These are phyloP conservation scores for Cyberlindnera misumaiensis DNA, from an alignment of 805 yeast genomes.

Conservation along the genomic window DNA sequence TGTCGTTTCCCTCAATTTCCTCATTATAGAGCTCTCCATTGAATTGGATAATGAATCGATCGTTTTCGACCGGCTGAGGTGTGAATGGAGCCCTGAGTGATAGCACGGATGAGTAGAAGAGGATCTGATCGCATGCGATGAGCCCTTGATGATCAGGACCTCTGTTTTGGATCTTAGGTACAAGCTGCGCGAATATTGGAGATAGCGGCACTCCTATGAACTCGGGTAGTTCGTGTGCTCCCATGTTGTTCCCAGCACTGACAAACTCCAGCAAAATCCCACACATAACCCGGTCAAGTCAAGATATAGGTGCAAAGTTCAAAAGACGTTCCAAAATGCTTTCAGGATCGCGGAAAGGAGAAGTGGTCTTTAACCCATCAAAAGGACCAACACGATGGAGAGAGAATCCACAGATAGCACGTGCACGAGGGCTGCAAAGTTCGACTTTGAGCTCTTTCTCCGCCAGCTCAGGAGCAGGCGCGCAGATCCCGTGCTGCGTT, in stretches of 20 bases:
- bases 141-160: slow-evolving; percentile 50
- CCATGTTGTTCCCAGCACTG: neutral
- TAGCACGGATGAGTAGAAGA: slow-evolving; percentile 51
- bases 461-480: slow-evolving; percentile 60
- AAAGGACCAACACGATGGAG: slow-evolving; percentile 2
- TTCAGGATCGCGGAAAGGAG: neutral
- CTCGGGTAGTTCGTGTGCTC: neutral
- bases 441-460: slow-evolving; percentile 81
- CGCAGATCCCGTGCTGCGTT: slow-evolving; percentile 87
- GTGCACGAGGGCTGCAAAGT: slow-evolving; percentile 25
- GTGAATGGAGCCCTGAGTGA: slow-evolving; percentile 77
- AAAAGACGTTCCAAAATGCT: no score
- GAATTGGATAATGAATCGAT: slow-evolving; percentile 54
- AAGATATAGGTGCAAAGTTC: neutral
- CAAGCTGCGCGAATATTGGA: slow-evolving; percentile 27
- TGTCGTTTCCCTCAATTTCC: slow-evolving; percentile 57
- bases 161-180: slow-evolving; percentile 44
- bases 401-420: slow-evolving; percentile 9
- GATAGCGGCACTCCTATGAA: no score
- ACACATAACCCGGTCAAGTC: slow-evolving; percentile 35
- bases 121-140: slow-evolving; percentile 3
- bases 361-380: neutral
- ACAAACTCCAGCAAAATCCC: slow-evolving; percentile 36
- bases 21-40: slow-evolving; percentile 85
- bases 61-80: slow-evolving; percentile 53